A percentile compares a stretch with the other conserved stretches of the same genome.
phyloP scores from a whole-genome alignment of 139 green algal genomes.

The Gonium pectorale region DNA sequence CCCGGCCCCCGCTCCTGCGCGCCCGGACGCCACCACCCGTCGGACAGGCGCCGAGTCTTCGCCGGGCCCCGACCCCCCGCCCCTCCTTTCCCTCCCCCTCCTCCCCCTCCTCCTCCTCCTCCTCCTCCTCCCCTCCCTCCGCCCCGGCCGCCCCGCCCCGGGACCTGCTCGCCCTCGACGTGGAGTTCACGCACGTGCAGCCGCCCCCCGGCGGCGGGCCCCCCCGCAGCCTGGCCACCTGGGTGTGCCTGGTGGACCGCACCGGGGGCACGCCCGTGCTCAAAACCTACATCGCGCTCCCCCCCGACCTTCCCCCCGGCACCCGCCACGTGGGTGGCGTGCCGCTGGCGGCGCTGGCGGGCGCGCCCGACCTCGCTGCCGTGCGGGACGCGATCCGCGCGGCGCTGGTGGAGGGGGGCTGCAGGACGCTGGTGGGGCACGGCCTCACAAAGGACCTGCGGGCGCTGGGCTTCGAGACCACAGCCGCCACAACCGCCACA shows the following conservation, averaged over 20 bases:
- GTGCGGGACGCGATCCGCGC: neutral
- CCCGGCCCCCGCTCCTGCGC: too few species aligned
- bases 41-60: too few species aligned
- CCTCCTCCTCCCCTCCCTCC: too few species aligned
- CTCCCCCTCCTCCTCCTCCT: too few species aligned
- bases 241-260: slow-evolving; percentile 20
- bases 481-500: too few species aligned
- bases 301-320: neutral
- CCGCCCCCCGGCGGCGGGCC: neutral
- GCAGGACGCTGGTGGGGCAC: slow-evolving; percentile 36
- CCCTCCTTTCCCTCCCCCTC: too few species aligned
- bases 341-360: neutral
- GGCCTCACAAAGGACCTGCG: slow-evolving; percentile 43
- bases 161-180: slow-evolving; percentile 23
- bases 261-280: neutral
- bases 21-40: too few species aligned
- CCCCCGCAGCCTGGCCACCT: slow-evolving; percentile 2
- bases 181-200: slow-evolving; percentile 40
- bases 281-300: slow-evolving; percentile 13
- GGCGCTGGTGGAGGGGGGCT: neutral
- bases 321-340: slow-evolving; percentile 24
- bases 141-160: too few species aligned
- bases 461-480: slow-evolving; percentile 8
- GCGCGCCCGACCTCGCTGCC: neutral
- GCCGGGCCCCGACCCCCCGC: too few species aligned